phyloP scores from a whole-genome alignment of 2,329 filamentous ascomycete genomes.

The Sporothrix dimorphospora region DNA sequence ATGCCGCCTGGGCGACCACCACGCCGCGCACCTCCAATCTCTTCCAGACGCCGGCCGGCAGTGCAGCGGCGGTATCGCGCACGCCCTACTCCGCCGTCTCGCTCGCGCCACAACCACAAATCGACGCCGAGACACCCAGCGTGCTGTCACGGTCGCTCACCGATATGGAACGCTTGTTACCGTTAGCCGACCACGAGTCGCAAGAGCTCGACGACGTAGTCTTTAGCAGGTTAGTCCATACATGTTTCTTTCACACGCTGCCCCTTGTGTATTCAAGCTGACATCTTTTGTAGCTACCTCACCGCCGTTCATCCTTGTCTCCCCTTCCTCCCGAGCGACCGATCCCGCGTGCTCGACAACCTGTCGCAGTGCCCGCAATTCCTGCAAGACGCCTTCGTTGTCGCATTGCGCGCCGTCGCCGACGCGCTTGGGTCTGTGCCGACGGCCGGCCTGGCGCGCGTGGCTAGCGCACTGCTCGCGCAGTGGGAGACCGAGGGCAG shows the following conservation, averaged over 20 bases:
- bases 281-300: constrained; percentile 56
- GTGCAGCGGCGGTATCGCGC: constrained; percentile 22
- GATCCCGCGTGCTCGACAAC: constrained; percentile 57
- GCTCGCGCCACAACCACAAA: constrained; percentile 31
- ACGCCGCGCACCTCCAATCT: constrained; percentile 48
- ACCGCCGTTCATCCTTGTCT: constrained; percentile 67
- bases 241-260: not conserved
- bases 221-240: constrained; percentile 50
- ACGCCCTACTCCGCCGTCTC: constrained; percentile 27
- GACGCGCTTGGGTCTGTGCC: constrained; percentile 50
- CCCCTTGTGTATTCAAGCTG: not conserved
- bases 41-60: constrained; percentile 32
- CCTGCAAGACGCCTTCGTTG: constrained; percentile 66
- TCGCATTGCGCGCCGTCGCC: constrained; percentile 64
- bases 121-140: constrained; percentile 25
- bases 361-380: constrained; percentile 59
- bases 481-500: constrained; percentile 54
- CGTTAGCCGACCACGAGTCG: constrained; percentile 39
- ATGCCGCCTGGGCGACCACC: constrained; percentile 53
- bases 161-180: constrained; percentile 37
- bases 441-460: constrained; percentile 39
- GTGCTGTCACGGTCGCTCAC: constrained; percentile 30
- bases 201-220: constrained; percentile 50
- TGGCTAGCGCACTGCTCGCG: constrained; percentile 52
- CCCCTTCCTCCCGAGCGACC: constrained; percentile 65